Evolutionary conservation across 345 rosid genomes (phyloP).

Genomic region (Brassica juncea): DNA sequence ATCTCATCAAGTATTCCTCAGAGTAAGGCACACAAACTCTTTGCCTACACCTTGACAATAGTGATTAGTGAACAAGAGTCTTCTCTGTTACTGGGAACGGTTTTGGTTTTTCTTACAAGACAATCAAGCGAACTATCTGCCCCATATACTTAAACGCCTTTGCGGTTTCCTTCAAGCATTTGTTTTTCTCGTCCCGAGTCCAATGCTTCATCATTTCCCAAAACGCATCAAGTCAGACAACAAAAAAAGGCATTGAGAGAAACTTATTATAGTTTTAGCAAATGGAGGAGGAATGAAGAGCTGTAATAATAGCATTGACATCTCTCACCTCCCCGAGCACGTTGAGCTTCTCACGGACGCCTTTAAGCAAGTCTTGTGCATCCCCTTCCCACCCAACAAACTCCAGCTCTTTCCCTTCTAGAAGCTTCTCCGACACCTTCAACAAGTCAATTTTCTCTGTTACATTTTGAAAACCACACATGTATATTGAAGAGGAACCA

Average conservation of each 20-base stretch:
- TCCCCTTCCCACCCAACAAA: slow-evolving; percentile 69
- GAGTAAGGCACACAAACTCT: slow-evolving; percentile 1
- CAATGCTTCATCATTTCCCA: slow-evolving; percentile 62
- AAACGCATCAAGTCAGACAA: slow-evolving; percentile 21
- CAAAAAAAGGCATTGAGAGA: slow-evolving; percentile 6
- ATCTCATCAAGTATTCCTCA: background rate
- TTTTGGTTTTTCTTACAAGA: slow-evolving; percentile 38
- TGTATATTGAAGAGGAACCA: background rate
- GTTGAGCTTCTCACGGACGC: slow-evolving; percentile 76
- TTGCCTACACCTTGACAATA: slow-evolving; percentile 1
- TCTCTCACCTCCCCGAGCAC: slow-evolving; percentile 74
- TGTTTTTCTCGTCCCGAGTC: slow-evolving; percentile 75
- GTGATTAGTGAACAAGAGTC: background rate
- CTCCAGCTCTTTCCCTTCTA: slow-evolving; percentile 74
- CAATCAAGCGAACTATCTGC: slow-evolving; percentile 78
- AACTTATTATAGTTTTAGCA: background rate
- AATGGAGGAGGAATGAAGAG: background rate
- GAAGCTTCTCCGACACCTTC: slow-evolving; percentile 69
- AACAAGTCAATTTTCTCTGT: slow-evolving; percentile 8
- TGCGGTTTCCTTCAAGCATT: slow-evolving; percentile 77
- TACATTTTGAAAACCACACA: slow-evolving; percentile 1
- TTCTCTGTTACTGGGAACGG: background rate
- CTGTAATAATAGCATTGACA: slow-evolving; percentile 11
- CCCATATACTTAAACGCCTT: slow-evolving; percentile 77
- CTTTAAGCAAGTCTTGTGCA: slow-evolving; percentile 58